These are phyloP conservation scores for Komagataella populi DNA, from an alignment of 805 yeast genomes.

Conservation along the genomic window DNA sequence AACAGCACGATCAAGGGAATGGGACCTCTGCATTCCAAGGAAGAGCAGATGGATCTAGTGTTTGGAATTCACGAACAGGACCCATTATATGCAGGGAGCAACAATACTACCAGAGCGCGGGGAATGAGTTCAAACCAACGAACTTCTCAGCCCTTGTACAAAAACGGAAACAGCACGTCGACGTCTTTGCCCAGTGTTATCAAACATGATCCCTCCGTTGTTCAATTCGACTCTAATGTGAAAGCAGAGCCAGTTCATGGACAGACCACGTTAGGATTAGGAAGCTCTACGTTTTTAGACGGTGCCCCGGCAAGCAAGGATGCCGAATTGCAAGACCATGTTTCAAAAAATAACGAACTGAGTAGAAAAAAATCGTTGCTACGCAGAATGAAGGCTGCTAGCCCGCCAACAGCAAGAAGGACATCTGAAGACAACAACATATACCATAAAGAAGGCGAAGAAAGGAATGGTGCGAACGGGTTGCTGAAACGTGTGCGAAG, in stretches of 20 bases:
- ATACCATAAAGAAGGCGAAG: background rate
- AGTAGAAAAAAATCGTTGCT: conserved; percentile 78
- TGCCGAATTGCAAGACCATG: conserved; percentile 21
- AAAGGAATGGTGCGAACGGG: background rate
- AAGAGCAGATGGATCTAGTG: conserved; percentile 56
- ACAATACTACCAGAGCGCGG: conserved; percentile 5
- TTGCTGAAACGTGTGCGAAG: conserved; percentile 19
- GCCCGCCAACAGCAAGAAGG: conserved; percentile 3
- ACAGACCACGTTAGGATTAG: conserved; percentile 73
- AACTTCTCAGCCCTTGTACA: conserved; percentile 7
- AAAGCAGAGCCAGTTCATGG: conserved; percentile 77
- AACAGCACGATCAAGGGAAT: conserved; percentile 71
- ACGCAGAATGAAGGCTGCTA: conserved; percentile 33
- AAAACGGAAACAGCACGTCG: conserved; percentile 15
- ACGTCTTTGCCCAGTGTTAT: conserved; percentile 21
- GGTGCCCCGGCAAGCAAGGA: conserved; percentile 81
- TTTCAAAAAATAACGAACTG: conserved; percentile 28
- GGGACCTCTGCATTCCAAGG: conserved; percentile 38
- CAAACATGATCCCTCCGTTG: conserved; percentile 37
- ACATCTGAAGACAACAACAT: conserved; percentile 2
- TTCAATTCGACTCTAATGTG: conserved; percentile 56
- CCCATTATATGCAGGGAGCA: conserved; percentile 14
- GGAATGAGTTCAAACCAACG: background rate
- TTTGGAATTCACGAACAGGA: conserved; percentile 59
- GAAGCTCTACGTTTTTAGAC: conserved; percentile 83